Evolutionary conservation across 805 yeast species (phyloP).

Genomic region (Monosporozyma siamensis): DNA sequence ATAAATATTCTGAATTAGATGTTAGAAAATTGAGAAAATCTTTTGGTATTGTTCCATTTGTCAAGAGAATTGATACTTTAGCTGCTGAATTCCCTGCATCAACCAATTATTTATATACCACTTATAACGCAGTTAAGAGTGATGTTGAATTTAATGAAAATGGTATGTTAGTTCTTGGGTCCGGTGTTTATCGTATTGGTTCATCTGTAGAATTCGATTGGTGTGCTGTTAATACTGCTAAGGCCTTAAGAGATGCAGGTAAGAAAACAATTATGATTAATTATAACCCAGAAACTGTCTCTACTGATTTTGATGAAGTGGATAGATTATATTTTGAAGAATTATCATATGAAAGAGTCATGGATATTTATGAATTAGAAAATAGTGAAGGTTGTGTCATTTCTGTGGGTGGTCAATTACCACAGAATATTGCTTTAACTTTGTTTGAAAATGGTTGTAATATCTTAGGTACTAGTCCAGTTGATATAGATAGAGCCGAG

Average conservation of each 20-base stretch:
- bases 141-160: slow-evolving; percentile 82
- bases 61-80: slow-evolving; percentile 90
- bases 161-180: slow-evolving; percentile 91
- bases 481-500: slow-evolving; percentile 93
- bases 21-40: slow-evolving; percentile 77
- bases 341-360: slow-evolving; percentile 86
- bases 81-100: slow-evolving; percentile 99
- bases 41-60: slow-evolving; percentile 80
- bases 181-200: slow-evolving; percentile 99
- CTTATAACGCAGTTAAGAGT: slow-evolving; percentile 81
- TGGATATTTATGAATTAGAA: slow-evolving; percentile 95
- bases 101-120: slow-evolving; percentile 91
- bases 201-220: slow-evolving; percentile 98
- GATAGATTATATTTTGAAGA: slow-evolving; percentile 96
- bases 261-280: slow-evolving; percentile 91
- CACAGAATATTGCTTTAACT: slow-evolving; percentile 89
- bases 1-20: slow-evolving; percentile 50
- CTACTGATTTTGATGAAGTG: slow-evolving; percentile 97
- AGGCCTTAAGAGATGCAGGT: slow-evolving; percentile 82
- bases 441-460: slow-evolving; percentile 76
- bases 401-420: slow-evolving; percentile 95
- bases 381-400: slow-evolving; percentile 84
- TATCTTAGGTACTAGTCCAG: slow-evolving; percentile 89
- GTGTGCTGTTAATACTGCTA: slow-evolving; percentile 97
- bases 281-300: slow-evolving; percentile 97